These are phyloP conservation scores for Fraxinus sp. DNA, from an alignment of 305 asterid genomes.

Conservation along the genomic window DNA sequence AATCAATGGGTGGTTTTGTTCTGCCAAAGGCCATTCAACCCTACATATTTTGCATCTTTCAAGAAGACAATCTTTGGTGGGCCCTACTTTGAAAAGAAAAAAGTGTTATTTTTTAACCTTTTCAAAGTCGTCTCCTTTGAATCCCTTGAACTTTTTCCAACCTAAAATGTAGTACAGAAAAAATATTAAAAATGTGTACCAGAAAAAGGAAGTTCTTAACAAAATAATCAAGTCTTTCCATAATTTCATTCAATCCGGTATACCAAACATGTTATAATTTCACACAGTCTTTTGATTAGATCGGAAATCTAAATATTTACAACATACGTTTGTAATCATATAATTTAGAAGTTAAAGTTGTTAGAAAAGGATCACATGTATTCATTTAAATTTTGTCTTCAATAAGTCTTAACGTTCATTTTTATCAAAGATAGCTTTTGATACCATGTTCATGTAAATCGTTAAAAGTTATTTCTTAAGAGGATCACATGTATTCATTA, in stretches of 20 bases:
- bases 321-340: not conserved
- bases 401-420: not conserved
- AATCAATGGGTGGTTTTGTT: constrained; percentile 44
- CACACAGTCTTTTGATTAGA: not conserved
- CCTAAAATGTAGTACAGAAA: constrained; percentile 15
- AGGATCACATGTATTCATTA: not conserved
- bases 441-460: not conserved
- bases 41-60: constrained; percentile 36
- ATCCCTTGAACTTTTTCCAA: constrained; percentile 28
- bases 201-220: not conserved
- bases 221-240: not conserved
- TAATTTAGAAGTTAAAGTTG: not conserved
- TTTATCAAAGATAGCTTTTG: not conserved
- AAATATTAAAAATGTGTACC: not conserved
- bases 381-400: not conserved
- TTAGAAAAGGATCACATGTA: not conserved
- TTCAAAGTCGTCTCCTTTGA: constrained; percentile 22
- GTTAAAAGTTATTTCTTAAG: not conserved
- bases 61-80: constrained; percentile 59
- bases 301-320: not conserved
- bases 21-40: constrained; percentile 29
- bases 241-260: not conserved
- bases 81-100: constrained; percentile 45
- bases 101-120: constrained; percentile 47
- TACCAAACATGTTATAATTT: not conserved